A percentile compares a stretch with the other conserved stretches of the same genome.
Conservation (phyloP, 176 grass and related monocot species). For the Triticum turgidum region DNA sequence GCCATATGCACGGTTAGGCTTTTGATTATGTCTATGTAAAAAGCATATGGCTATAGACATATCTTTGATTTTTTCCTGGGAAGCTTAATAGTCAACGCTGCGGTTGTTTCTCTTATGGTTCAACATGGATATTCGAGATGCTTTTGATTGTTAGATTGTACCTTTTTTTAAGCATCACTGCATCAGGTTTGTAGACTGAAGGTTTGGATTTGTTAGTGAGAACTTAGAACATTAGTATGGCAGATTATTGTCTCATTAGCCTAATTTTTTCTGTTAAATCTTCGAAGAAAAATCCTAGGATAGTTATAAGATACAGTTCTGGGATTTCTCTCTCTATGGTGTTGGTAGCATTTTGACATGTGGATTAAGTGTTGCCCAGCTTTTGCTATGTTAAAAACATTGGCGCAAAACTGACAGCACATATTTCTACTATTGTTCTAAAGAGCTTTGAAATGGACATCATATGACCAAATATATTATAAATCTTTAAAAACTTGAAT, state of each 20-base stretch:
- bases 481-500: not conserved
- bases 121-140: no score
- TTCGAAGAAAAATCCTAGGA: not conserved
- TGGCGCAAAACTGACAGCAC: not conserved
- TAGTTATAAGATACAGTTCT: not conserved
- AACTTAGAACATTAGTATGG: not conserved
- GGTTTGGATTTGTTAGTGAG: not conserved
- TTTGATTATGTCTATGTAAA: not conserved
- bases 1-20: not conserved
- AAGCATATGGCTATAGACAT: not conserved
- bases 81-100: not conserved
- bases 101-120: not conserved
- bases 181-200: not conserved
- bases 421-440: not conserved
- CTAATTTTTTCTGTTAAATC: not conserved
- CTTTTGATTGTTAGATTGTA: not conserved
- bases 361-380: not conserved
- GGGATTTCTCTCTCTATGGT: not conserved
- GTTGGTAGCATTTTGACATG: not conserved
- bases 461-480: not conserved
- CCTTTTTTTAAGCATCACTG: not conserved
- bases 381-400: not conserved
- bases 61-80: not conserved
- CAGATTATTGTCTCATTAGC: not conserved
- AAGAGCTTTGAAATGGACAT: not conserved